These are phyloP conservation scores for Parachaetomium inaequale DNA, from an alignment of 495 filamentous ascomycete genomes.

Conservation along the genomic window DNA sequence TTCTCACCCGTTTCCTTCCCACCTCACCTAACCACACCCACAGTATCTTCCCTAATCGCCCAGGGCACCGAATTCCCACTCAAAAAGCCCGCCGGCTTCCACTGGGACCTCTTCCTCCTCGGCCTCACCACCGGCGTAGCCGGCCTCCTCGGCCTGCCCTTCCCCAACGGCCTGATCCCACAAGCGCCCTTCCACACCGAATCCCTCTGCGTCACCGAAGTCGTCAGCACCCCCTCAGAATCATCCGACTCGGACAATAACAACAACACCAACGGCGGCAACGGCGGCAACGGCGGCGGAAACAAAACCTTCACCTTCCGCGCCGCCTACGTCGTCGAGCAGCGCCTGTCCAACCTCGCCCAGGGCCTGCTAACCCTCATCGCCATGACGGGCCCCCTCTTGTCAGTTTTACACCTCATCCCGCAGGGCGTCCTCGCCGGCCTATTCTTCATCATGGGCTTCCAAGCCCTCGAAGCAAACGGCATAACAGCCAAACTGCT, in stretches of 20 bases:
- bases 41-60: slow-evolving; percentile 80
- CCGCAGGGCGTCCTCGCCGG: slow-evolving; percentile 85
- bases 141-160: slow-evolving; percentile 81
- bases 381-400: slow-evolving; percentile 82
- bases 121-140: slow-evolving; percentile 82
- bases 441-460: slow-evolving; percentile 92
- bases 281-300: slow-evolving; percentile 48
- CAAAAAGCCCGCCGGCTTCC: slow-evolving; percentile 87
- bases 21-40: not conserved
- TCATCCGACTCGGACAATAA: not conserved
- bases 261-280: slow-evolving; percentile 19
- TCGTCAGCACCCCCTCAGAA: slow-evolving; percentile 36
- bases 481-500: slow-evolving; percentile 79
- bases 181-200: slow-evolving; percentile 94
- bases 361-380: slow-evolving; percentile 81
- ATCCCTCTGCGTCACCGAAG: slow-evolving; percentile 69
- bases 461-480: slow-evolving; percentile 75
- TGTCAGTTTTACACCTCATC: slow-evolving; percentile 78
- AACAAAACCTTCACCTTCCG: slow-evolving; percentile 58
- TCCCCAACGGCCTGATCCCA: slow-evolving; percentile 88
- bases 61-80: slow-evolving; percentile 92
- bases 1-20: not conserved
- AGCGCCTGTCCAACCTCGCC: slow-evolving; percentile 80
- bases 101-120: slow-evolving; percentile 93
- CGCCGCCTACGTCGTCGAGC: slow-evolving; percentile 78